Conservation (phyloP, 345 rosid genomes). For the Eucalyptus erythrocorys region DNA sequence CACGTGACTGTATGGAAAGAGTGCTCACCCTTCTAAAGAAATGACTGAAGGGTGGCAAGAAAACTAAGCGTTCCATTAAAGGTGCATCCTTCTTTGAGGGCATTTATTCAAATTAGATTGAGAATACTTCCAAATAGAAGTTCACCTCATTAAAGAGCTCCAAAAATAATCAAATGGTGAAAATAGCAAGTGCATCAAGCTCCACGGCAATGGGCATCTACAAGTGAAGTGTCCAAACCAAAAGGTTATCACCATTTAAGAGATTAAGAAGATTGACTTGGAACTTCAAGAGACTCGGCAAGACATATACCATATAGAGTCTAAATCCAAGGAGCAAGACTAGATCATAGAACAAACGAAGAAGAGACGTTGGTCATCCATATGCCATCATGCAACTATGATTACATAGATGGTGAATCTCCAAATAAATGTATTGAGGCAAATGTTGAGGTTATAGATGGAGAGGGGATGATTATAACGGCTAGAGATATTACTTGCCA, state of each 20-base stretch:
- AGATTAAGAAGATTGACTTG: not conserved
- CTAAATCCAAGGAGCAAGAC: not conserved
- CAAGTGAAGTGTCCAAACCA: not conserved
- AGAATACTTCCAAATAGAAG: not conserved
- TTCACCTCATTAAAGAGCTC: not conserved
- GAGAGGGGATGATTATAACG: not conserved
- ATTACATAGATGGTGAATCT: not conserved
- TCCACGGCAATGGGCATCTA: not conserved
- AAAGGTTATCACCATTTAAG: not conserved
- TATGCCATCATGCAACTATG: not conserved
- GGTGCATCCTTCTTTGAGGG: not conserved
- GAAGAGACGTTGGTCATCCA: not conserved
- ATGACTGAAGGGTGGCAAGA: not conserved
- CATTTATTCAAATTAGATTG: not conserved
- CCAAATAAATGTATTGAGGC: not conserved
- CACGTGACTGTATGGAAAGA: not conserved
- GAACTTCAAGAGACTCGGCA: not conserved
- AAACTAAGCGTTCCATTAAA: too few species aligned
- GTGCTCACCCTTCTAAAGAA: not conserved
- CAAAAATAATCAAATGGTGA: not conserved
- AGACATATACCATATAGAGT: not conserved
- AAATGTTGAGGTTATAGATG: not conserved
- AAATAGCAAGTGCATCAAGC: not conserved
- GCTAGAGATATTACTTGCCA: not conserved
- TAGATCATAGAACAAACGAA: not conserved